A percentile compares a stretch with the other conserved stretches of the same genome.
phyloP scores from a whole-genome alignment of 1,284 basidiomycete species.

The Cystobasidiaceae sp. region DNA sequence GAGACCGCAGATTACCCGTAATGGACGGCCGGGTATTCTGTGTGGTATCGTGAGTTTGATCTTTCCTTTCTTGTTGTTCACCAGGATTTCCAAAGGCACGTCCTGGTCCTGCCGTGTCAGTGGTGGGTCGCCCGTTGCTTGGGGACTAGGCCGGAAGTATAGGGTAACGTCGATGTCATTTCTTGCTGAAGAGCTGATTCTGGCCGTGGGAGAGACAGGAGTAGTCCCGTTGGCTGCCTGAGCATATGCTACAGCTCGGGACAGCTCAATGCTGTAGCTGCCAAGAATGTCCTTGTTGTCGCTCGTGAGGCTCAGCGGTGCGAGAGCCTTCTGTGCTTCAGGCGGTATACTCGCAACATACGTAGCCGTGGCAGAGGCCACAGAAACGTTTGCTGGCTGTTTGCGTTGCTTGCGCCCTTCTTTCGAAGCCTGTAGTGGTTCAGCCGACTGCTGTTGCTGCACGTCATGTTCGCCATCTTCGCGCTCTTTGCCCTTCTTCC shows the following conservation, averaged over 20 bases:
- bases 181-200: background rate
- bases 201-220: conserved; percentile 1
- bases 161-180: conserved; percentile 28
- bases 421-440: background rate
- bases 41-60: conserved; percentile 19
- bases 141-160: conserved; percentile 19
- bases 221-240: conserved; percentile 20
- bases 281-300: conserved; percentile 25
- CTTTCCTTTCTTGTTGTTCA: conserved; percentile 20
- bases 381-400: background rate
- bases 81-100: conserved; percentile 20
- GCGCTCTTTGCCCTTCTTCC: conserved; percentile 10
- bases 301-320: conserved; percentile 15
- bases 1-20: conserved; percentile 7
- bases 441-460: background rate
- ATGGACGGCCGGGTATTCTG: conserved; percentile 9
- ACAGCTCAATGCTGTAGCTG: conserved; percentile 12
- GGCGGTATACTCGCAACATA: conserved; percentile 5
- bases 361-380: background rate
- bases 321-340: conserved; percentile 29
- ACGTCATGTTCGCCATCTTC: conserved; percentile 6
- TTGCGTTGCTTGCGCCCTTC: background rate
- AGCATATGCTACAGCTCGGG: background rate
- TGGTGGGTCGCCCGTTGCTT: background rate
- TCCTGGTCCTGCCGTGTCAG: background rate